phyloP scores from a whole-genome alignment of 768 basidiomycete genomes.

The Leccinum subtestaceum region DNA sequence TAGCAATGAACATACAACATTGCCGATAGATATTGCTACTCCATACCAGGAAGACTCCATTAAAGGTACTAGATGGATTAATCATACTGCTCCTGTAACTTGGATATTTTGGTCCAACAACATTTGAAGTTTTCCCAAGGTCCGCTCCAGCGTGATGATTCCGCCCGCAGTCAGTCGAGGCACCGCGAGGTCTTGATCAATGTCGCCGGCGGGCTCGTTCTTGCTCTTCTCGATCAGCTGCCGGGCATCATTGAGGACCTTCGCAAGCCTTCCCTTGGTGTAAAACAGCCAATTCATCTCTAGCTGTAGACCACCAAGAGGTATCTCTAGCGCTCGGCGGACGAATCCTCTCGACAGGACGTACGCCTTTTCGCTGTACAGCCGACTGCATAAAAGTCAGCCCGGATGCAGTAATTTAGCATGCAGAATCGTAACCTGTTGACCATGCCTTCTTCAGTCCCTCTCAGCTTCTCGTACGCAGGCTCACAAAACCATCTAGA shows the following conservation, averaged over 20 bases:
- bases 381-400: conserved; percentile 50
- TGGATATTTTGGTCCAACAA: conserved; percentile 31
- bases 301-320: conserved; percentile 62
- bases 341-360: conserved; percentile 88
- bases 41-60: conserved; percentile 15
- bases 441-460: conserved; percentile 85
- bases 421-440: conserved; percentile 57
- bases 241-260: conserved; percentile 63
- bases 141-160: conserved; percentile 74
- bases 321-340: conserved; percentile 81
- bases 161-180: conserved; percentile 79
- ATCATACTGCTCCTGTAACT: conserved; percentile 13
- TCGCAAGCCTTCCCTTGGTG: conserved; percentile 57
- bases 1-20: conserved; percentile 28
- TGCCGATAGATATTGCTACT: conserved; percentile 27
- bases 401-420: neutral
- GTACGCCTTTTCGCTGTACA: conserved; percentile 93
- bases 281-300: conserved; percentile 79
- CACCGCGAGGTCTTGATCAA: conserved; percentile 51
- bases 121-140: conserved; percentile 60
- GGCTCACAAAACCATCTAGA: conserved; percentile 88
- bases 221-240: conserved; percentile 69
- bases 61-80: conserved; percentile 15
- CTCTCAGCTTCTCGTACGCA: conserved; percentile 87
- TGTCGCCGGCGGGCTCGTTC: conserved; percentile 22